phyloP scores from a whole-genome alignment of 2,329 filamentous ascomycete species.

The Ceratocystis smalleyi region DNA sequence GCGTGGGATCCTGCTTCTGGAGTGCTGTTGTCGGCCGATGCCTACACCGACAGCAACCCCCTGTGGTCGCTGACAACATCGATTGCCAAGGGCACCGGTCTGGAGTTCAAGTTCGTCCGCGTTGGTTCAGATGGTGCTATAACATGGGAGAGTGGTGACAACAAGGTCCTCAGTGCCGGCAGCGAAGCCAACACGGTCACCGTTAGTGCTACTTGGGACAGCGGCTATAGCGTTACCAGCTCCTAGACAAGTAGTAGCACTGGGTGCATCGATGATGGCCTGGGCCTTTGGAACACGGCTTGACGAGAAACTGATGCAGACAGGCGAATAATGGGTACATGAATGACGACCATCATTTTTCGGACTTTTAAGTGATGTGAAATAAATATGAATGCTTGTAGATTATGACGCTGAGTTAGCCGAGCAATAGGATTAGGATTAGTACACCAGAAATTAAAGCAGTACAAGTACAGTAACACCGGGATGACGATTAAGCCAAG shows the following conservation, averaged over 20 bases:
- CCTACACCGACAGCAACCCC: constrained; percentile 44
- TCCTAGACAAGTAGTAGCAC: not conserved
- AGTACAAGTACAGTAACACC: no score
- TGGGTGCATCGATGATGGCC: not conserved
- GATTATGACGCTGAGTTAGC: no score
- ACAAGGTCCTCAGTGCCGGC: constrained; percentile 29
- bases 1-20: constrained; percentile 43
- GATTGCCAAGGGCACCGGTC: constrained; percentile 37
- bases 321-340: not conserved
- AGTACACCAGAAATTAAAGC: no score
- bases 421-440: no score
- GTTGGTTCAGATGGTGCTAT: constrained; percentile 38
- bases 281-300: not conserved
- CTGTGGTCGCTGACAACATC: constrained; percentile 44
- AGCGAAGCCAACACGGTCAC: constrained; percentile 21
- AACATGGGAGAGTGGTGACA: constrained; percentile 49
- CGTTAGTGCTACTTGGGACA: constrained; percentile 25
- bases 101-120: constrained; percentile 57
- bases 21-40: constrained; percentile 39
- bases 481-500: no score
- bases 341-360: not conserved
- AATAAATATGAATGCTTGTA: no score
- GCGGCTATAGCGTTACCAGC: constrained; percentile 9
- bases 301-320: not conserved
- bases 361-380: not conserved